phyloP scores from a whole-genome alignment of 108 stramenopile species.

The Cyclostephanos invisitatus region DNA sequence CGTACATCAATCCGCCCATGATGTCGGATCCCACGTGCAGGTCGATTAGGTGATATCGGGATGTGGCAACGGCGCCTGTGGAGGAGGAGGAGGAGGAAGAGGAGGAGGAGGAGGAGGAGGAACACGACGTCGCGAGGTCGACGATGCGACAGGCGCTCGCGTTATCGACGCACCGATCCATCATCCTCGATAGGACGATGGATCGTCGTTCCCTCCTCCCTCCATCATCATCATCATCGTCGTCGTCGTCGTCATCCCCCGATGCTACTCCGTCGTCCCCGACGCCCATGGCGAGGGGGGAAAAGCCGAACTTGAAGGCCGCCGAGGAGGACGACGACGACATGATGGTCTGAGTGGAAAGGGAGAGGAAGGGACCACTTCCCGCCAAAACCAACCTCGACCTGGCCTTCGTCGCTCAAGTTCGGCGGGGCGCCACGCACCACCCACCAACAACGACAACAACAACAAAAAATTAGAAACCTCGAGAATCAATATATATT shows the following conservation, averaged over 20 bases:
- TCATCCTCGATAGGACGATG: conserved; percentile 75
- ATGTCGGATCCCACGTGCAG: not conserved
- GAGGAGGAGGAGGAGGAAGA: no score
- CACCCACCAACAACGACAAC: no score
- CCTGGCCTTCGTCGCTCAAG: no score
- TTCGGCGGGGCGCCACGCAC: no score
- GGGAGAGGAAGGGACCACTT: no score
- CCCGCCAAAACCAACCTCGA: no score
- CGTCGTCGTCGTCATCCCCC: not conserved
- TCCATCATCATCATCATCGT: not conserved
- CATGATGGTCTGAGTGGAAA: no score
- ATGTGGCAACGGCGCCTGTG: not conserved
- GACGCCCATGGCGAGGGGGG: not conserved
- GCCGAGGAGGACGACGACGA: no score
- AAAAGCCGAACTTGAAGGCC: conserved; percentile 31
- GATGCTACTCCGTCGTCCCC: not conserved
- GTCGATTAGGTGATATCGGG: not conserved
- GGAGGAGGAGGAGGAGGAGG: not conserved
- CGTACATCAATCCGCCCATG: not conserved
- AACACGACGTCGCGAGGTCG: not conserved
- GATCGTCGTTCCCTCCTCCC: conserved; percentile 10
- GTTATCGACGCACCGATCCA: conserved; percentile 49
- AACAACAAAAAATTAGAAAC: no score
- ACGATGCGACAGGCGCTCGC: conserved; percentile 3
- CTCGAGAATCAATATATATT: no score